A percentile compares a stretch with the other conserved stretches of the same genome.
phyloP scores from a whole-genome alignment of 2,329 filamentous ascomycete genomes.

The Verticillium zaregamsianum region DNA sequence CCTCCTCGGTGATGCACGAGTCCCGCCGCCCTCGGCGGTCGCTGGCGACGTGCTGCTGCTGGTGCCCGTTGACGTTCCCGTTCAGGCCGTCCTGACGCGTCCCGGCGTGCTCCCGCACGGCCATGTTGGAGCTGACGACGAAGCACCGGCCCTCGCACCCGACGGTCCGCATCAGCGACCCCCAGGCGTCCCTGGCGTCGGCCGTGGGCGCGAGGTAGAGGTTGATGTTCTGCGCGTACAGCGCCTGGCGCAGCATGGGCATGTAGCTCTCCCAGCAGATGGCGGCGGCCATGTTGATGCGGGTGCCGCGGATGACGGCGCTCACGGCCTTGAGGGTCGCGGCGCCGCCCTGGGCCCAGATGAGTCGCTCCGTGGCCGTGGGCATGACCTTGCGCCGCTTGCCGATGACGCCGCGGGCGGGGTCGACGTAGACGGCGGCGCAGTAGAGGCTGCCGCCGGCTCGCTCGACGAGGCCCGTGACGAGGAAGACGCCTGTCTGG shows the following conservation, averaged over 20 bases:
- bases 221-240: conserved; percentile 90
- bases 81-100: background rate
- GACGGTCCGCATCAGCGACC: conserved; percentile 75
- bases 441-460: conserved; percentile 83
- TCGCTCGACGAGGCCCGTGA: conserved; percentile 75
- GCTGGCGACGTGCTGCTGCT: conserved; percentile 30
- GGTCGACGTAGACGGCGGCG: conserved; percentile 76
- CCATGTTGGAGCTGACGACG: conserved; percentile 84
- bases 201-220: conserved; percentile 88
- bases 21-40: conserved; percentile 20
- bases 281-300: conserved; percentile 75
- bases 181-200: conserved; percentile 79
- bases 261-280: conserved; percentile 99
- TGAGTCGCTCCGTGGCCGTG: conserved; percentile 74
- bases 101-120: conserved; percentile 41
- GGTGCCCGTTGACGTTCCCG: background rate
- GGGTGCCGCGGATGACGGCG: conserved; percentile 73
- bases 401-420: conserved; percentile 65
- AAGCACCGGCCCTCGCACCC: conserved; percentile 80
- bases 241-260: conserved; percentile 76
- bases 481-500: conserved; percentile 77
- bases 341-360: conserved; percentile 85
- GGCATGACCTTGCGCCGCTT: conserved; percentile 94
- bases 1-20: conserved; percentile 42
- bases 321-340: conserved; percentile 75